Evolutionary conservation across 176 grass and related monocot species (phyloP).

Genomic region (Leersia perrieri): DNA sequence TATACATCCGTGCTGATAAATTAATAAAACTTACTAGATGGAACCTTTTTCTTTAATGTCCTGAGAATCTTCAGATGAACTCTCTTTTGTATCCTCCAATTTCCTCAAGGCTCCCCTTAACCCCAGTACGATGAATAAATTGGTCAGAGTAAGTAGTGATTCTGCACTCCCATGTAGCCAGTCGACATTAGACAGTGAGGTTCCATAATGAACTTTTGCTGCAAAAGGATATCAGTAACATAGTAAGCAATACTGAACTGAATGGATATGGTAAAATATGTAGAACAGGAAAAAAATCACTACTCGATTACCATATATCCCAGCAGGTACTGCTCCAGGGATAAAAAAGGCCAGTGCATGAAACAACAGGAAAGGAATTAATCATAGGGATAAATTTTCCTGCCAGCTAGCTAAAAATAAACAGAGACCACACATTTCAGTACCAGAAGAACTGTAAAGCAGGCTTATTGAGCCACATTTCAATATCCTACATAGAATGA

Average conservation of each 20-base stretch:
- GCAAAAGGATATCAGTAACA: background rate
- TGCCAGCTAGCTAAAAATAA: constrained; percentile 14
- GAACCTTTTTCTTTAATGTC: constrained; percentile 66
- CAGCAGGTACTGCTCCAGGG: constrained; percentile 70
- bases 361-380: constrained; percentile 68
- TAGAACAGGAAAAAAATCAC: constrained; percentile 9
- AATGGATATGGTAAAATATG: background rate
- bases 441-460: background rate
- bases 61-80: constrained; percentile 31
- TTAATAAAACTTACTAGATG: constrained; percentile 35
- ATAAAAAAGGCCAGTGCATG: constrained; percentile 49
- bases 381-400: constrained; percentile 5
- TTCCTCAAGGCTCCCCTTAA: constrained; percentile 72
- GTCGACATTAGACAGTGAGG: constrained; percentile 81
- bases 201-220: constrained; percentile 88
- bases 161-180: constrained; percentile 77
- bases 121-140: constrained; percentile 77
- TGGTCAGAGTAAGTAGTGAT: constrained; percentile 86
- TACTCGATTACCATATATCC: constrained; percentile 89
- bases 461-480: no score
- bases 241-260: background rate
- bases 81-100: constrained; percentile 43
- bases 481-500: background rate
- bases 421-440: background rate
- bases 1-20: background rate